Evolutionary conservation across 2,329 filamentous ascomycete genomes (phyloP), one percentile per base, ranked within the genome.

Genomic region (Zymoseptoria crescenta): DNA sequence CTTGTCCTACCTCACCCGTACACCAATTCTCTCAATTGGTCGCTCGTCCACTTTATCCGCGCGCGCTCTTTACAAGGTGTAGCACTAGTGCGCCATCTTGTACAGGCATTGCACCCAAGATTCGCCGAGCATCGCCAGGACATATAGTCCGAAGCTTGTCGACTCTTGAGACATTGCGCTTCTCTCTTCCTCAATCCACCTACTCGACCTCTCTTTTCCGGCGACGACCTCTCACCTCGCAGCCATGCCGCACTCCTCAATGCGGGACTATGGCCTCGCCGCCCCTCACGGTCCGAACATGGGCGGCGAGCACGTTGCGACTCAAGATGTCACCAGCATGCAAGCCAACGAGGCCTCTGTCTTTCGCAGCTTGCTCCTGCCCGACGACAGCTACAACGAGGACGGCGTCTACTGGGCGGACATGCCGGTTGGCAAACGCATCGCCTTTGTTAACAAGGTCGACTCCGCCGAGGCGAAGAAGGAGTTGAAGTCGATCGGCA

Each of bases 361-460:
- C 67, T 96, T 96, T 78, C 82, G 87, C 68, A 84, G 87, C 66
- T 79, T 96, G 59, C 88, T 95, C 58, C 88, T 89, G 57, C 93
- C 93, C 2, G 89, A 95, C 70, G 93, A 97, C 77, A 88, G 86
- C 64, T 96, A 93, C 77, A 89, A 88, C 58, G 76, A 82, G 57
- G 84, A 92, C 20, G 93, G 93, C 62, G 82, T 84, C 65, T 97
- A 97, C 82, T 97, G 92, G 92, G 93, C 92, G 35, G 93, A 96
- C 72, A 79, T 97, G 68, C 85, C 87, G 20, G 70, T 91, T 55
- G 68, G 74, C 61, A 76, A 93, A 77, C 86, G 89, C 63, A 72
- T 89, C 69, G 79, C 80, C 63, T 97, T 97, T 71, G 87, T 96
- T 70, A 80, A 77, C 72, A 81, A 83, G 59, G 85, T 91, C 72